Base-by-base conservation (phyloP, 495 filamentous ascomycete species). In the Penicillium roqueforti region DNA sequence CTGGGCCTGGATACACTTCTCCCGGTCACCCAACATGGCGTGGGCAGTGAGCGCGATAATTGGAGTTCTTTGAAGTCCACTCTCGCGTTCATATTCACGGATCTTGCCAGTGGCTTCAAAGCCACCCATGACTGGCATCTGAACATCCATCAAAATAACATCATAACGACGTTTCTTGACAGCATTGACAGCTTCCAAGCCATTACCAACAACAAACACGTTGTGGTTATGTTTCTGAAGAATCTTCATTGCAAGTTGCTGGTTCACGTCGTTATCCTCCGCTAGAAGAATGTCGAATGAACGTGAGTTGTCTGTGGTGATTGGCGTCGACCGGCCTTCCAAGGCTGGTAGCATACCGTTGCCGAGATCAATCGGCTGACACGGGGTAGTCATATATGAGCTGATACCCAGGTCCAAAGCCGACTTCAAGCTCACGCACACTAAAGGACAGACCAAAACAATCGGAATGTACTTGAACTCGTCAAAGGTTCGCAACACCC, bases 41-140 rank as follows among this genome's bases (percentile, higher is more conserved):
- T 97, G 95, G 4, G 95, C 95, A 3, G 95, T 99, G 10, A 99
- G 81, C 3, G 95, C 95, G 60, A 99, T 96, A 65, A 99, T 96
- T 8, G 95, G 95, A 13, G 92, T 95, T 20, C 92, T 83, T 52
- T 87, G 83, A 6, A 89, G 77, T 18, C 84, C 84, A 37, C 69
- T 75, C 55, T 87, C 87, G 28, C 85, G 83, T 67, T 99, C 95
- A 63, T 89, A 97, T 62, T 96, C 92, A 45, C 95, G 86, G 56
- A 99, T 99, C 76, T 93, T 96, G 49, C 85, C 90, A 18, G 95
- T 99, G 34, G 95, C 90, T 72, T 99, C 95, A 68, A 97, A 99
- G 32, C 95, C 95, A 59, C 95, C 95, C 92, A 99, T 97, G 55
- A 97, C 86, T 19, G 95, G 95, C 95, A 99, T 99, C 68, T 97